Evolutionary conservation across 768 basidiomycete genomes (phyloP).

Genomic region (Tulasnella calospora): DNA sequence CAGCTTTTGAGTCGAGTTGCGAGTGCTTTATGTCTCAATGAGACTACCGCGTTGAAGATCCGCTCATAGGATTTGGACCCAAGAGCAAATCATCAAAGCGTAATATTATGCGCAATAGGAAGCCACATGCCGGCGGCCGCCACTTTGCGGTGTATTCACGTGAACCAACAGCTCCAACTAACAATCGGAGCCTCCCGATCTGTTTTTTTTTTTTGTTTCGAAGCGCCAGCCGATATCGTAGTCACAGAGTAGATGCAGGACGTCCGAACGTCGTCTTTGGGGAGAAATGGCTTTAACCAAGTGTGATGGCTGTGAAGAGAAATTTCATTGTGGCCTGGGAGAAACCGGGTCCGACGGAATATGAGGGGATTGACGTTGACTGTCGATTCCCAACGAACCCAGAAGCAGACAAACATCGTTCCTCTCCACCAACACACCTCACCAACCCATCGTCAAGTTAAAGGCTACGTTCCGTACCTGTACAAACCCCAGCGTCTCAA

Average conservation of each 20-base stretch:
- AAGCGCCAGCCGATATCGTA: neutral
- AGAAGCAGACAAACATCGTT: neutral
- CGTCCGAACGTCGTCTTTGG: neutral
- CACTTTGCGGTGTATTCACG: neutral
- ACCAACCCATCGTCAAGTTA: neutral
- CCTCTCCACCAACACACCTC: neutral
- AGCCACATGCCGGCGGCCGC: slow-evolving; percentile 3
- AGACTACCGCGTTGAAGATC: neutral
- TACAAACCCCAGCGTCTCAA: neutral
- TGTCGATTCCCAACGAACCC: neutral
- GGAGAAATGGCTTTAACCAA: neutral
- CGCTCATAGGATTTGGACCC: neutral
- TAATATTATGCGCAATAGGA: neutral
- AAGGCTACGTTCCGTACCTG: neutral
- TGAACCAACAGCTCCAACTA: neutral
- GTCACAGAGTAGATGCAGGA: neutral
- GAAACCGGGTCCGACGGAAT: neutral
- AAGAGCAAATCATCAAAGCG: neutral
- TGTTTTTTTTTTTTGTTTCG: neutral
- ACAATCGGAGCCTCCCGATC: neutral
- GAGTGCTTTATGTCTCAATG: too few relatives aligned
- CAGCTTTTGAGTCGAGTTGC: too few relatives aligned
- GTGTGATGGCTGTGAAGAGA: neutral
- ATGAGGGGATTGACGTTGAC: neutral
- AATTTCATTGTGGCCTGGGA: neutral